Evolutionary conservation across 2,329 filamentous ascomycete species (phyloP), one percentile per base, ranked within the genome.

Genomic region (Fusarium burgessii): DNA sequence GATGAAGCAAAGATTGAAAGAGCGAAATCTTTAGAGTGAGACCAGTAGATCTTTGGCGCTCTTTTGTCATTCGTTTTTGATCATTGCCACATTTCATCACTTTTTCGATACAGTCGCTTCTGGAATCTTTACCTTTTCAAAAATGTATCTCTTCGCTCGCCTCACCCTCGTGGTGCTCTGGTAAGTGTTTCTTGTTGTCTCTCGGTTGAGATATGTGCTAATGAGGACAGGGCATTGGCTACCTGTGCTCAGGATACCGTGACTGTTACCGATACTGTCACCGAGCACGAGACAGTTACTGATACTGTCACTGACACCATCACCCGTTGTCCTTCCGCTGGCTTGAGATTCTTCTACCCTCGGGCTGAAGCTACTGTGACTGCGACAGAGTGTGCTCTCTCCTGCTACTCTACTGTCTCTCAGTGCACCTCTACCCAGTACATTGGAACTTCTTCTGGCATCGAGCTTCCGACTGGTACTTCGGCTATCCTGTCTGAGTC

Each of bases 121-220:
- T 27, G 35, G 58, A 27, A 38, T 50, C 27, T 18, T 49, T 33
- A 33, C 35, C 45, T 57, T 50, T 58, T 60, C 43, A 76, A 78
- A 70, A 12, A 67, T 77, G 57, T 71, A 70, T 62, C 62, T 59
- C 43, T n/a, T 74, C 57, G 23, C 66, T 70, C 60, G 66, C 51
- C 68, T 78, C n/a, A 66, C 73, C 72, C 71, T 80, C 15, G 14
- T 76, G 35, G 78, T 77, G 54, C 62, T 78, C 51, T 74, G 76
- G 79, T 80, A 71, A 29, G 71, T 62, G 49, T 54, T 9, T 43
- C 42, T 23, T 12, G 2, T 20, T 32, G 14, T 32, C 23, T 36
- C 7, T 15, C 14, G 41, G 9, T 17, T n/a, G 23, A n/a, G 17
- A 35, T 32, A 4, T 13, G 14, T 40, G 25, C 33, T 65, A 4